Conservation (phyloP, 345 rosid species). For the Camelina laxa region DNA sequence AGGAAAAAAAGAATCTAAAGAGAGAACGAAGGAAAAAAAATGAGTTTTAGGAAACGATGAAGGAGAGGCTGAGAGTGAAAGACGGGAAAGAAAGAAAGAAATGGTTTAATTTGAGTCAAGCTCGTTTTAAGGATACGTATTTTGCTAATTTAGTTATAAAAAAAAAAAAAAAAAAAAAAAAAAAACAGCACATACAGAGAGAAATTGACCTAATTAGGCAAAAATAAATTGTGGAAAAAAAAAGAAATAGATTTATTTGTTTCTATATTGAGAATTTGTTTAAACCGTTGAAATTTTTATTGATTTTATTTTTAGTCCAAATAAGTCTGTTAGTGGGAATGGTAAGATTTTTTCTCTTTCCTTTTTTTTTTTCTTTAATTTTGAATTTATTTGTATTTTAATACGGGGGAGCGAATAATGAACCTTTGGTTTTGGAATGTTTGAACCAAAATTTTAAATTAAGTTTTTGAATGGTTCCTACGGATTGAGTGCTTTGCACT, state of each 20-base stretch:
- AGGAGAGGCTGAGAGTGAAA: conserved; percentile 44
- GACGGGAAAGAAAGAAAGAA: conserved; percentile 27
- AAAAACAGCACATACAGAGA: neutral
- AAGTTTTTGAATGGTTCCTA: neutral
- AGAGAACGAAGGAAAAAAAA: neutral
- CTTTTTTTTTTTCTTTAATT: neutral
- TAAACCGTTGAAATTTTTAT: neutral
- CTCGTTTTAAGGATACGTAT: conserved; percentile 41
- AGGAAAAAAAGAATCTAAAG: conserved; percentile 18
- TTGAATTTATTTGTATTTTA: neutral
- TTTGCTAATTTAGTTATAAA: conserved; percentile 37
- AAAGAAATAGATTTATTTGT: neutral
- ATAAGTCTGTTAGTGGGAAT: conserved; percentile 7
- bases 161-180: neutral
- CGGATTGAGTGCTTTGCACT: neutral
- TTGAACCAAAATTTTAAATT: neutral
- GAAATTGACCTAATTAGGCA: neutral
- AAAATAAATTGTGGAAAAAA: neutral
- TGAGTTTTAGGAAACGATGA: conserved; percentile 16
- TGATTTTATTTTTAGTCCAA: conserved; percentile 12
- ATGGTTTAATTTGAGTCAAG: conserved; percentile 22
- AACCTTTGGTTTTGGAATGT: neutral
- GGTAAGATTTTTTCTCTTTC: conserved; percentile 15
- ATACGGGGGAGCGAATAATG: neutral
- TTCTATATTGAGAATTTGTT: neutral